Conservation (phyloP, 306 rosid species). For the Alnus rubra region DNA sequence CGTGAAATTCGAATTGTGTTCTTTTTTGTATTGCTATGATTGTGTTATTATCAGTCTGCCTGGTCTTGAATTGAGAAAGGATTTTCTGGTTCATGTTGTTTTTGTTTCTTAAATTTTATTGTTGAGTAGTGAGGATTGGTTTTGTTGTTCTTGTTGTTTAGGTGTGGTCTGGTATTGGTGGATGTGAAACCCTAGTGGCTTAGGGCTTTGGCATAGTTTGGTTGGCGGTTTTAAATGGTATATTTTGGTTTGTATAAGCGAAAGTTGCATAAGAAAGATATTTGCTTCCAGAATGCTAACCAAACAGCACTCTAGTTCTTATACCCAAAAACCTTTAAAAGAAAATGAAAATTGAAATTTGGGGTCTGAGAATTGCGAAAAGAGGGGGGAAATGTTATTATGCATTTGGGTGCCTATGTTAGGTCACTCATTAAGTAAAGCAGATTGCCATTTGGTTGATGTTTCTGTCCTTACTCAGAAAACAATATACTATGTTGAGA, state of each 20-base stretch:
- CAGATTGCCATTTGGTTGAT: background rate
- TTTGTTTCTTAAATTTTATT: background rate
- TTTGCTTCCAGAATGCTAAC: background rate
- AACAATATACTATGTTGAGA: background rate
- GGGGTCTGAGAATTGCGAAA: background rate
- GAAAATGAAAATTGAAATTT: background rate
- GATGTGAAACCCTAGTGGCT: background rate
- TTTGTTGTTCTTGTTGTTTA: background rate
- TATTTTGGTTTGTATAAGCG: background rate
- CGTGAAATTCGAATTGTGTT: background rate
- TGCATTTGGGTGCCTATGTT: background rate
- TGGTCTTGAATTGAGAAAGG: background rate
- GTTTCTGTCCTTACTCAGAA: background rate
- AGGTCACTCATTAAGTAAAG: slow-evolving; percentile 5
- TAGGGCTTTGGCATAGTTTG: background rate
- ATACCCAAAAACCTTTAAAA: background rate
- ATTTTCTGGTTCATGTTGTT: background rate
- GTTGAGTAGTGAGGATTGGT: background rate
- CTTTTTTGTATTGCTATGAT: background rate
- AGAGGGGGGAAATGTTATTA: background rate
- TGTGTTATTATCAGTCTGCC: background rate
- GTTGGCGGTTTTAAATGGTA: background rate
- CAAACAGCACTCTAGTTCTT: background rate
- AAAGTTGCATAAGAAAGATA: background rate
- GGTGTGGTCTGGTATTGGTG: background rate